Evolutionary conservation across 805 yeast species (phyloP), one percentile per base, ranked within the genome.

Genomic region (Blastobotrys chiropterorum): DNA sequence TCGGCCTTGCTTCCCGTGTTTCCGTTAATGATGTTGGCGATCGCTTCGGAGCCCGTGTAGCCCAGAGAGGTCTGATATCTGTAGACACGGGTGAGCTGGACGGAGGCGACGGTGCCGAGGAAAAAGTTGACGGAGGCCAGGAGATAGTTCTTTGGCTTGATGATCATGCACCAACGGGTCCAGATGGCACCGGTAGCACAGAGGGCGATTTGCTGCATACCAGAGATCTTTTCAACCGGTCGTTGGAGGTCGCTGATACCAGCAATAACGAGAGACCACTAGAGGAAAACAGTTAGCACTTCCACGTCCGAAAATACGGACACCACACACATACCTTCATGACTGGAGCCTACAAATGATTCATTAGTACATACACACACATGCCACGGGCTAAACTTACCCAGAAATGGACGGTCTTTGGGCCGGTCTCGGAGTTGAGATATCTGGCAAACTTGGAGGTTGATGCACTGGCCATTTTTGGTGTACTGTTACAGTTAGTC

Each of bases 101-200:
- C 81, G 30, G 92, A 86, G 1, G 98, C 97, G 46, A 95, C 96
- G 31, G 83, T 73, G 21, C 95, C 96, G 50, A 92, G 74, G 78
- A 94, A 92, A 76, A 90, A 89, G 72, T 92, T 92, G 51, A 92
- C 99, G 26, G 92, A 81, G 2, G 98, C 99, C 59, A 94, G 76
- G 55, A 94, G 73, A 60, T 78, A 76, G 71, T 92, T 92, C 72
- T 85, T 84, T 42, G 99, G 99, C 58, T 74, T 81, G 65, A 92
- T 92, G 57, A 90, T 94, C 71, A 90, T 80, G 14, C 97, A 90
- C 98, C 98, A 92, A 69, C 99, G 82, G 38, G 99, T 92, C 99
- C 99, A 92, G 62, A 92, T 89, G 50, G 81, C 81, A 51, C 97
- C 99, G 1, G 99, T 92, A 46, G 90, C 90, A 61, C 86, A 77